Conservation (phyloP, 73 alveolate species). For the Paramecium caudatum region DNA sequence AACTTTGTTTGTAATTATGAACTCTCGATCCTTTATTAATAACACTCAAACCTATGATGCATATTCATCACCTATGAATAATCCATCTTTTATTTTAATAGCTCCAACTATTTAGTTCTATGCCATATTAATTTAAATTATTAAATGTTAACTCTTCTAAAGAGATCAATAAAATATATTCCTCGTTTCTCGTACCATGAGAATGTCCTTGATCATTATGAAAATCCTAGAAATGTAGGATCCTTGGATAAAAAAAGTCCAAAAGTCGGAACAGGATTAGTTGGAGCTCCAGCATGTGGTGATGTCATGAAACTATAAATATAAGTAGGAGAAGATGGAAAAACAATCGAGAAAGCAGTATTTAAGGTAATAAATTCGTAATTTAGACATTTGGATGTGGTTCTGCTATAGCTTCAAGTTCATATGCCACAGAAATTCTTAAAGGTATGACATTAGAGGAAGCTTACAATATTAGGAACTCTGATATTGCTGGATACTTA, state of each 20-base stretch:
- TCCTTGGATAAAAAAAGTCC: constrained; percentile 84
- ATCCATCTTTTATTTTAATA: constrained; percentile 89
- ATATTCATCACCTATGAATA: constrained; percentile 92
- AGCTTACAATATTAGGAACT: constrained; percentile 90
- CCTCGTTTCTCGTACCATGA: constrained; percentile 81
- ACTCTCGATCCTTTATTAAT: constrained; percentile 89
- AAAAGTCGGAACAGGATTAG: constrained; percentile 97
- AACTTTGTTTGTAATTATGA: constrained; percentile 95
- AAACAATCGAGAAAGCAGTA: constrained; percentile 92
- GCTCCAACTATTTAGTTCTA: constrained; percentile 89
- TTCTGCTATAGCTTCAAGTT: constrained; percentile 95
- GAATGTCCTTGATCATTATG: constrained; percentile 92
- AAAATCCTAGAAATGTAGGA: constrained; percentile 95
- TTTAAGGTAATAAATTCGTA: constrained; percentile 79
- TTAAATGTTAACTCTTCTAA: constrained; percentile 26
- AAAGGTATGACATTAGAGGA: constrained; percentile 91
- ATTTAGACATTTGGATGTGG: constrained; percentile 96
- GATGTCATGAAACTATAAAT: constrained; percentile 97
- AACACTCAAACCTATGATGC: constrained; percentile 83
- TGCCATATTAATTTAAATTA: constrained; percentile 63
- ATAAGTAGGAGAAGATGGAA: constrained; percentile 91
- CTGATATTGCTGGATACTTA: constrained; percentile 91
- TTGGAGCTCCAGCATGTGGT: constrained; percentile 98
- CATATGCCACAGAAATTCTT: constrained; percentile 93
- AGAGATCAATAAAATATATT: constrained; percentile 26